Percentiles rank a stretch among this genome's conserved stretches.
Conservation (phyloP, 2,329 filamentous ascomycete genomes). For the Geosmithia flava region DNA sequence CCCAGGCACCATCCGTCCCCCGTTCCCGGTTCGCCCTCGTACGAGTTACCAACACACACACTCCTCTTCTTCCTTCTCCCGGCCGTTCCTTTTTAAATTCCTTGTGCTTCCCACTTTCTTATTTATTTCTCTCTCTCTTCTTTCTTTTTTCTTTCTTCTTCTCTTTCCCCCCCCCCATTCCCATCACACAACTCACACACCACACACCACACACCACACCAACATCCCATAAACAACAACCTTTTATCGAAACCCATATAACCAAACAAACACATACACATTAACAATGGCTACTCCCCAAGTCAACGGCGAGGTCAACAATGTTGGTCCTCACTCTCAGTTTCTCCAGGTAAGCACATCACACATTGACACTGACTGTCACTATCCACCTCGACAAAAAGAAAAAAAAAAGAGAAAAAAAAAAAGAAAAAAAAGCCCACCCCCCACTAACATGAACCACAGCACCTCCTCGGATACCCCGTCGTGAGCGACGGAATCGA, state of each 20-base stretch:
- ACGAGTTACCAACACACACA: neutral
- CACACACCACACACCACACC: too few relatives aligned
- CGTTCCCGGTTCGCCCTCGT: too few relatives aligned
- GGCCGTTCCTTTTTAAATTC: constrained; percentile 1
- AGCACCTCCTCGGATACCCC: constrained; percentile 82
- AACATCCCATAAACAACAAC: neutral
- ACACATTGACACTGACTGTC: neutral
- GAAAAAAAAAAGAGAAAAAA: too few relatives aligned
- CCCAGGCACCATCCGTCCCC: too few relatives aligned
- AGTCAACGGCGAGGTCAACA: constrained; percentile 35
- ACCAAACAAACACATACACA: neutral
- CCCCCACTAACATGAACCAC: neutral
- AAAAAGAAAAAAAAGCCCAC: too few relatives aligned
- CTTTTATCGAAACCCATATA: neutral
- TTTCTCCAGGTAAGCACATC: constrained; percentile 31
- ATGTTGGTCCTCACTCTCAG: constrained; percentile 30
- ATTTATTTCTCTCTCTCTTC: neutral
- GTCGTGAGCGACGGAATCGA: constrained; percentile 67
- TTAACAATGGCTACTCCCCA: constrained; percentile 15
- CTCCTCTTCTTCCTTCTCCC: neutral
- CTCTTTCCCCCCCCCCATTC: neutral
- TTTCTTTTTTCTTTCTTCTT: neutral
- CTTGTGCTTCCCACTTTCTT: neutral
- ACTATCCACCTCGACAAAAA: too few relatives aligned
- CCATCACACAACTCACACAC: neutral